Base-by-base conservation (phyloP, 78 protist species). In the Monosiga brevicollis region DNA sequence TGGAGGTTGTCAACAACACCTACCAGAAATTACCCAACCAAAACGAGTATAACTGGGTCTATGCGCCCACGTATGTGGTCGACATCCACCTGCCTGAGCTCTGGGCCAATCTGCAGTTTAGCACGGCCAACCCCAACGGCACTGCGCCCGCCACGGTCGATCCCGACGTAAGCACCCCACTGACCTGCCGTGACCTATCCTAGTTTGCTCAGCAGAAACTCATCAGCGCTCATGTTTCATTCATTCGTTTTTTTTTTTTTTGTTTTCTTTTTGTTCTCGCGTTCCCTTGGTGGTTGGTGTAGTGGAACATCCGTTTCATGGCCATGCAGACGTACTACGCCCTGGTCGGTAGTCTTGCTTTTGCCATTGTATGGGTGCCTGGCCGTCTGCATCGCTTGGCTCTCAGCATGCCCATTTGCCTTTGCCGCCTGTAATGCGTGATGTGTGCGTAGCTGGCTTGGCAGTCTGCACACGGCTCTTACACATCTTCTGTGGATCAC, bases 1-100 rank as follows among this genome's bases (percentile, higher is more conserved):
- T n/a, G n/a, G n/a, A 55, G n/a, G 81, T 78, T 1, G 3, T 24
- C 75, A 29, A 1, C 25, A 62, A 81, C 35, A 76, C 25, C 0
- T 11, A 11, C 9, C 73, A 3, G 38, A 6, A 70, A 0, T 70
- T 49, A 15, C 62, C 62, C 6, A 49, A 49, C 62, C 6, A 6
- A 49, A 42, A 81, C 2, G 87, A 84, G n/a, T 81, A 84, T 40
- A 84, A 84, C 42, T 84, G 87, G 87, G 87, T 84, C 70, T 77
- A 73, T 79, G 34, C 87, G 25, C 86, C 86, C 11, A 78, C 70
- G 55, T 35, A 37, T 37, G 20, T 29, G 38, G 83, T 42, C 36
- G 22, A 3, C 81, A 23, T 43, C 35, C 80, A 75, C 76, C 76
- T 6, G 36, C 74, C 87, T 1, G 72, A 84, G 81, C 26, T 0